Base-by-base conservation (phyloP, 768 basidiomycete genomes). In the Psilocybe tampanensis region DNA sequence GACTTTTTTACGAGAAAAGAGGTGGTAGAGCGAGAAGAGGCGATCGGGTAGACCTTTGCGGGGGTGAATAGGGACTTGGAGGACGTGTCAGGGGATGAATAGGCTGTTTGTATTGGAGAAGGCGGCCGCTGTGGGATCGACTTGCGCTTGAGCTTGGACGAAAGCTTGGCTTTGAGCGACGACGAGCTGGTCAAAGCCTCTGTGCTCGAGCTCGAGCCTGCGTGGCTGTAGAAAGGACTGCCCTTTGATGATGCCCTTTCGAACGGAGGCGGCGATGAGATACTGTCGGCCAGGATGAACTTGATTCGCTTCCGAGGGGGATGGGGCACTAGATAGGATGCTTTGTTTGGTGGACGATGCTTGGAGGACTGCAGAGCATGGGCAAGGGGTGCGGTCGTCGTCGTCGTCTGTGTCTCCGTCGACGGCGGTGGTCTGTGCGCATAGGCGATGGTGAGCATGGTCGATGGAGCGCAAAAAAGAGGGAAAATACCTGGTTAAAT, bases 31-130 rank as follows among this genome's bases (percentile, higher is more conserved):
- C 53, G 41, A 2, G 62, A 52, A 24, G 51, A 49, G 9, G 59
- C 56, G n/a, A 61, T 52, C 43, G 70, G 69, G 21, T 60, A 55
- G 42, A 61, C 57, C 59, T 67, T 60, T 13, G 66, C 63, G 0
- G 72, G 65, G 15, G 52, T 63, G 41, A 54, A 23, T 26, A 24
- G 13, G 36, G 26, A 26, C 44, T 53, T 49, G 17, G 53, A 50
- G 2, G 52, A 53, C 4, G 12, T 3, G 12, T 39, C 36, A 3
- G 44, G 42, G 22, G 60, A 64, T 21, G 59, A n/a, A 7, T 63
- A 56, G 26, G 60, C 58, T 39, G 56, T 60, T 60, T 8, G 57
- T 55, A 5, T 39, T 2, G 60, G 60, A 36, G 58, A 59, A 19
- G 56, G 65, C 42, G 57, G 52, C 33, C 61, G 52, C 18, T 43